Conservation (phyloP, 768 basidiomycete species). For the Naganishia vaughanmartiniae region DNA sequence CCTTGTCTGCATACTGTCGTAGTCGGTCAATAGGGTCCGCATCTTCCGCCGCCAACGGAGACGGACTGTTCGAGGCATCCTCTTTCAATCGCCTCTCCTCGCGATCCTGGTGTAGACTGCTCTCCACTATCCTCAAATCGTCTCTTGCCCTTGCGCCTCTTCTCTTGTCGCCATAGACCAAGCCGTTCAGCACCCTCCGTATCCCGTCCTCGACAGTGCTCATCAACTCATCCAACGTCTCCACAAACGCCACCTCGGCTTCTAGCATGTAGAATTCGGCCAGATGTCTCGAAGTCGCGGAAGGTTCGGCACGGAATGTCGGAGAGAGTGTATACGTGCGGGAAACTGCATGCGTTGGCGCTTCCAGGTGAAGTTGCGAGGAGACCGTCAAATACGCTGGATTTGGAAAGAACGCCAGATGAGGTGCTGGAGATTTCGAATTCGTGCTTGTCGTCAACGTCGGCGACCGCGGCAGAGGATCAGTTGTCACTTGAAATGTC, state of each 20-base stretch:
- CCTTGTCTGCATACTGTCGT: conserved; percentile 43
- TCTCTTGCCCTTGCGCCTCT: conserved; percentile 24
- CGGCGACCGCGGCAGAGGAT: background rate
- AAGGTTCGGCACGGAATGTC: conserved; percentile 89
- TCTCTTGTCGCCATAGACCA: conserved; percentile 25
- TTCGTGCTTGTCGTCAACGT: conserved; percentile 24
- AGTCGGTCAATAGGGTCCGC: conserved; percentile 14
- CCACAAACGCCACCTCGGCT: conserved; percentile 75
- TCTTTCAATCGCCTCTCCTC: conserved; percentile 16
- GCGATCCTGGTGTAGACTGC: conserved; percentile 30
- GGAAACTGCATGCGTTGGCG: conserved; percentile 69
- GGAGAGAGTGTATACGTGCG: conserved; percentile 90
- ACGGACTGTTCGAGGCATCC: background rate
- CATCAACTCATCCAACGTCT: conserved; percentile 59
- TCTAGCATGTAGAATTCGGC: conserved; percentile 99
- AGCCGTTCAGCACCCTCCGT: conserved; percentile 52
- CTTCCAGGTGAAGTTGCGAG: conserved; percentile 91
- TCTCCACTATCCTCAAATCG: conserved; percentile 32
- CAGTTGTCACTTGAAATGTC: conserved; percentile 61
- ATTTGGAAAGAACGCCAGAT: conserved; percentile 38
- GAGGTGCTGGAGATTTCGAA: conserved; percentile 2
- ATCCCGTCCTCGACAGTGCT: conserved; percentile 61
- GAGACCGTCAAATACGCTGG: conserved; percentile 84
- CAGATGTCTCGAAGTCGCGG: conserved; percentile 83
- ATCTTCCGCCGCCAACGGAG: background rate